Base-by-base conservation (phyloP, 2,329 filamentous ascomycete species). In the Huntiella moniliformis region DNA sequence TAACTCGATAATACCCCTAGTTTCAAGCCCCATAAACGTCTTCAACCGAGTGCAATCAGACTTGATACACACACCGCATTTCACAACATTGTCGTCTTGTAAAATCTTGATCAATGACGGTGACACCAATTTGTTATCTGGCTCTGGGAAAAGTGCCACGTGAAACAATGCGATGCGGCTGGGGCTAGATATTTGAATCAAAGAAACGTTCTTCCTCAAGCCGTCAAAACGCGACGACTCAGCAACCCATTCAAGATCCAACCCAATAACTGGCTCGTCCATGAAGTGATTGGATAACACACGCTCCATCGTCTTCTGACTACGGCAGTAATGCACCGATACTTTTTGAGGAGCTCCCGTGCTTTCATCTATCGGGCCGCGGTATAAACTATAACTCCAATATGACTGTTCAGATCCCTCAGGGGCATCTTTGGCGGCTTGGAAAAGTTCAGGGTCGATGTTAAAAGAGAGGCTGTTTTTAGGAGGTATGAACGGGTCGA, bases 191-290 rank as follows among this genome's bases (percentile, higher is more conserved):
- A 95, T 60, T 59, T 95, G 88, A 38, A 95, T 79, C 34, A 95
- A 61, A 0, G 82, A 87, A 5, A 92, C 73, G 50, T 86, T 84
- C 44, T 70, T 66, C 52, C 81, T 79, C 3, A 77, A 61, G 3
- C 67, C 65, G 2, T 67, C 58, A 5, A 52, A 54, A 15, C 58
- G 65, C 4, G 56, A 63, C 0, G 74, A 67, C 4, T 70, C 63
- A 1, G 65, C 52, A 44, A 74, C 68, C 87, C 88, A 95, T 63
- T 95, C 88, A 51, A 95, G 69, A 55, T 95, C 87, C 51, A 95
- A 85, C 0, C 87, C 87, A n/a, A 95, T 58, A 2, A 92, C 61
- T 35, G 73, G 66, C 55, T 91, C 75, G 18, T 70, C 53, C 35
- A 77, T 56, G 53, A 95, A 94, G 48, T 79, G 68, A 3, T 33